Conservation (phyloP, 371 early-diverging fungal genomes). For the Rhizomucor miehei region DNA sequence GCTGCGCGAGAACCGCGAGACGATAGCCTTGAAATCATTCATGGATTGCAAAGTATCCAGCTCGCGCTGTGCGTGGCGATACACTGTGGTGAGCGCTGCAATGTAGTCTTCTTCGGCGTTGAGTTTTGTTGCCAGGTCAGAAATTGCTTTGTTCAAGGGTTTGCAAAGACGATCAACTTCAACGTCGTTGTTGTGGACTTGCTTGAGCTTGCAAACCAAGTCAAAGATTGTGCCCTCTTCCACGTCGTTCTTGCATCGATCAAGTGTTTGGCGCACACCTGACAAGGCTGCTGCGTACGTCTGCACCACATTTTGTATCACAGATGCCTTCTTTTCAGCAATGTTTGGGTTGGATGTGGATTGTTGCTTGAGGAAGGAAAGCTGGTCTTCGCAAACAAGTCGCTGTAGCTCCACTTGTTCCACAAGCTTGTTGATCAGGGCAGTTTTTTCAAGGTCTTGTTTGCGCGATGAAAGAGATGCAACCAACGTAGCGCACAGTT, state of each 20-base stretch:
- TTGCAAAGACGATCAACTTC: conserved; percentile 19
- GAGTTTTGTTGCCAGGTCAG: conserved; percentile 21
- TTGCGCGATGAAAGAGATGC: conserved; percentile 16
- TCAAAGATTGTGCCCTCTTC: conserved; percentile 25
- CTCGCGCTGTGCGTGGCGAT: conserved; percentile 27
- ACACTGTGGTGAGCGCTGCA: conserved; percentile 23
- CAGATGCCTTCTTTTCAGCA: conserved; percentile 29
- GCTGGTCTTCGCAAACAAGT: conserved; percentile 37
- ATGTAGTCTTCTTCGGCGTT: conserved; percentile 33
- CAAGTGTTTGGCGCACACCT: conserved; percentile 26
- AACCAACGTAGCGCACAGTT: conserved; percentile 6
- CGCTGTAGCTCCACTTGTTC: conserved; percentile 19
- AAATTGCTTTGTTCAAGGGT: conserved; percentile 20
- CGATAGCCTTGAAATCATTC: conserved; percentile 26
- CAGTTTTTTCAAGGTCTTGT: conserved; percentile 24
- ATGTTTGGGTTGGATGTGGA: conserved; percentile 34
- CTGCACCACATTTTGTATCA: conserved; percentile 30
- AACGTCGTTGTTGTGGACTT: conserved; percentile 10
- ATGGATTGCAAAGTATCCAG: conserved; percentile 22
- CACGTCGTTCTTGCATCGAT: conserved; percentile 26
- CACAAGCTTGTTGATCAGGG: conserved; percentile 17
- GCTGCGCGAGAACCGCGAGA: conserved; percentile 18
- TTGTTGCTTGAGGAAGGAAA: conserved; percentile 36
- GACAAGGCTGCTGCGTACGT: conserved; percentile 31
- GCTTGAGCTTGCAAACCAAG: conserved; percentile 22